Base-by-base conservation (phyloP, 2,329 filamentous ascomycete species). In the Aspergillus cejpii region DNA sequence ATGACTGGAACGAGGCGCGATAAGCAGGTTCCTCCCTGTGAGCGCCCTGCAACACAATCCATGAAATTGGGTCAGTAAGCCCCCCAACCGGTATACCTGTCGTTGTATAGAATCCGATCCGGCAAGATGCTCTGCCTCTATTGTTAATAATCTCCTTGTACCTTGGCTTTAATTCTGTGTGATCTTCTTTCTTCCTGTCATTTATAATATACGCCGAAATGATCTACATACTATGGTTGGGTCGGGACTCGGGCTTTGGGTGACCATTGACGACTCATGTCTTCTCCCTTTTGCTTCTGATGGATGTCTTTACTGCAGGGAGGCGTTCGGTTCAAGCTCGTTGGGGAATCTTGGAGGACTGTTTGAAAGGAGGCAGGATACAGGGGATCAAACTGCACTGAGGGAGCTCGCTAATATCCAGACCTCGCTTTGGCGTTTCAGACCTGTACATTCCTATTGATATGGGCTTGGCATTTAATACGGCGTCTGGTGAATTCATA, bases 1-100 rank as follows among this genome's bases (percentile, higher is more conserved):
- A 68, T 36, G 63, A 67, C 41, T 63, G 65, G 59, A 56, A 44
- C 29, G 64, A 66, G 26, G 40, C 39, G 40, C 55, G 64, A 43
- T 67, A 57, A 57, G n/a, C n/a, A n/a, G n/a, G n/a, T n/a, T n/a
- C n/a, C n/a, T n/a, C n/a, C n/a, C n/a, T n/a, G n/a, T n/a, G n/a
- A n/a, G n/a, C n/a, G n/a, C n/a, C n/a, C n/a, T n/a, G n/a, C n/a
- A n/a, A n/a, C n/a, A n/a, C n/a, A n/a, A n/a, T n/a, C n/a, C n/a
- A n/a, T n/a, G n/a, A n/a, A n/a, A n/a, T n/a, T n/a, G n/a, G n/a
- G n/a, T n/a, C n/a, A n/a, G n/a, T n/a, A n/a, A n/a, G n/a, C n/a
- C n/a, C n/a, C n/a, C n/a, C n/a, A n/a, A n/a, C n/a, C n/a, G n/a
- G n/a, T n/a, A n/a, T 8, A 24, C 31, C 14, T 34, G 31, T 34